These are phyloP conservation scores for Ceriops tagal DNA, from an alignment of 345 rosid genomes.

Conservation along the genomic window DNA sequence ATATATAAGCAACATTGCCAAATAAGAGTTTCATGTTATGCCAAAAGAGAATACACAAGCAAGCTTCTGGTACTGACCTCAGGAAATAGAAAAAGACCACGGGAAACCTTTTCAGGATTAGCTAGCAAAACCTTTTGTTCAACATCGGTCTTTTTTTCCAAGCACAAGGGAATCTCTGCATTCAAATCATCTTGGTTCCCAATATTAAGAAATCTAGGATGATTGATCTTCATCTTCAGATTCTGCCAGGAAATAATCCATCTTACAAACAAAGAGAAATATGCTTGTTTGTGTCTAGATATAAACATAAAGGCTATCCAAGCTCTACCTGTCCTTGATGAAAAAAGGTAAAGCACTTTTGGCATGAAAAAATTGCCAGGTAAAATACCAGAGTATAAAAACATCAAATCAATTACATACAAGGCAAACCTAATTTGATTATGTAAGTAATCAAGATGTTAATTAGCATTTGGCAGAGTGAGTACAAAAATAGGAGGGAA, in stretches of 20 bases:
- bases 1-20: slow-evolving; percentile 13
- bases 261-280: slow-evolving; percentile 1
- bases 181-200: slow-evolving; percentile 53
- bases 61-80: slow-evolving; percentile 51
- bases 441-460: slow-evolving; percentile 3
- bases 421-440: not conserved
- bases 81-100: slow-evolving; percentile 64
- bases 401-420: not conserved
- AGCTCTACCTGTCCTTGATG: not conserved
- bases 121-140: slow-evolving; percentile 30
- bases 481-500: not conserved
- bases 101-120: slow-evolving; percentile 32
- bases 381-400: not conserved
- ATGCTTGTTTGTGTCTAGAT: not conserved
- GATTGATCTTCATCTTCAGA: slow-evolving; percentile 86
- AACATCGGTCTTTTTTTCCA: slow-evolving; percentile 44
- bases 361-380: not conserved
- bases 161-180: slow-evolving; percentile 58
- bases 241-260: slow-evolving; percentile 50
- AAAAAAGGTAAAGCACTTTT: not conserved
- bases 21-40: slow-evolving; percentile 16
- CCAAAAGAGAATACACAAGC: slow-evolving; percentile 14
- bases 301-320: not conserved
- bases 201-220: slow-evolving; percentile 67
- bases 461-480: not conserved